phyloP scores from a whole-genome alignment of 2,329 filamentous ascomycete genomes.

The Hypoxylon sp. region DNA sequence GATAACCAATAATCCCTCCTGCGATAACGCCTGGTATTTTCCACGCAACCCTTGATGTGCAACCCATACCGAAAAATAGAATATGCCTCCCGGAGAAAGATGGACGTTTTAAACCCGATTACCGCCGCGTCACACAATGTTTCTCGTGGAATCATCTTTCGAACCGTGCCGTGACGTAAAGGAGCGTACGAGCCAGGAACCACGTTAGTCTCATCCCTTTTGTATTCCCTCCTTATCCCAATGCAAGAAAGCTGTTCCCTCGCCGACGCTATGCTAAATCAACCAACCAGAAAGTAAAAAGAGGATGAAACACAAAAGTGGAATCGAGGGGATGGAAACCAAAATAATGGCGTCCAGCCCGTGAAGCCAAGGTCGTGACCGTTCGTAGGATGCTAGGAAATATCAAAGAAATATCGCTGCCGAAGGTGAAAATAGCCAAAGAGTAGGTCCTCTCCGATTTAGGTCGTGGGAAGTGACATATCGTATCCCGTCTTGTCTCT shows the following conservation, averaged over 20 bases:
- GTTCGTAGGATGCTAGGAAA: constrained; percentile 26
- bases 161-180: constrained; percentile 31
- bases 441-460: constrained; percentile 29
- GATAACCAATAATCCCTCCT: constrained; percentile 40
- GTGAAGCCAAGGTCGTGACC: constrained; percentile 19
- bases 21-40: constrained; percentile 52
- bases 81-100: constrained; percentile 24
- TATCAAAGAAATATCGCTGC: constrained; percentile 23
- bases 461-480: constrained; percentile 21
- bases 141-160: constrained; percentile 30
- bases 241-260: constrained; percentile 38
- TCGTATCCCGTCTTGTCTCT: constrained; percentile 37
- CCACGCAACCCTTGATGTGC: constrained; percentile 41
- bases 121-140: constrained; percentile 18
- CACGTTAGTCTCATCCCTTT: constrained; percentile 37
- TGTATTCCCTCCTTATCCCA: constrained; percentile 35
- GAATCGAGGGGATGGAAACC: constrained; percentile 12
- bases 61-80: constrained; percentile 15
- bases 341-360: constrained; percentile 36
- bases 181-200: constrained; percentile 21
- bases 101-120: constrained; percentile 32
- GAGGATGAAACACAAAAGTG: constrained; percentile 11
- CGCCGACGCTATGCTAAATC: constrained; percentile 46
- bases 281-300: constrained; percentile 35
- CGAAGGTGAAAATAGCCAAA: constrained; percentile 23